A percentile compares a stretch with the other conserved stretches of the same genome.
Conservation (phyloP, 768 basidiomycete genomes). For the Ephemerocybe angulata region DNA sequence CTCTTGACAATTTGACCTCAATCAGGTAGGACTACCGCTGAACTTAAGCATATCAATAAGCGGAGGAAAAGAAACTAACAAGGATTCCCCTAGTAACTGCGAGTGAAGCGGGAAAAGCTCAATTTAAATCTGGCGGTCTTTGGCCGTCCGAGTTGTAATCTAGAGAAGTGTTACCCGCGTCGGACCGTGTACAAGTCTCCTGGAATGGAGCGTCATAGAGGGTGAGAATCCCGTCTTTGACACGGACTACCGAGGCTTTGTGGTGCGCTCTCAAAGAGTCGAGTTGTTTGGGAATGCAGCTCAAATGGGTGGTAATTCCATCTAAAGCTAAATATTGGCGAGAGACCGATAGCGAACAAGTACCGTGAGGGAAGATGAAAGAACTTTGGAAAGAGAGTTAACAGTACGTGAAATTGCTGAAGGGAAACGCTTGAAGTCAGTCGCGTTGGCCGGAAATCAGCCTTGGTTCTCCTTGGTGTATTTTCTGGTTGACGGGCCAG, state of each 20-base stretch:
- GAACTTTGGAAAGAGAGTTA: constrained; percentile 79
- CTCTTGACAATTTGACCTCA: constrained; percentile 60
- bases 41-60: constrained; percentile 90
- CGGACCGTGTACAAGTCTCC: constrained; percentile 73
- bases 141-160: constrained; percentile 70
- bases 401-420: constrained; percentile 80
- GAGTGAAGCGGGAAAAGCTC: constrained; percentile 84
- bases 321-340: constrained; percentile 81
- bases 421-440: constrained; percentile 76
- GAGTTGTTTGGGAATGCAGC: constrained; percentile 86
- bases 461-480: constrained; percentile 52
- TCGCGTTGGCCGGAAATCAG: constrained; percentile 53
- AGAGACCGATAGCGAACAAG: constrained; percentile 84
- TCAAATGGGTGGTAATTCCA: constrained; percentile 80
- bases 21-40: constrained; percentile 81
- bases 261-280: constrained; percentile 75
- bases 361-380: constrained; percentile 83
- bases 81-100: constrained; percentile 87
- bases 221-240: constrained; percentile 58
- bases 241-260: constrained; percentile 58
- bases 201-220: constrained; percentile 79
- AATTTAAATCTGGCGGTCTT: constrained; percentile 72
- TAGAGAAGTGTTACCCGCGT: constrained; percentile 70
- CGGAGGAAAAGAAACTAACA: constrained; percentile 89
- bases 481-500: constrained; percentile 58